phyloP scores from a whole-genome alignment of 2,329 filamentous ascomycete species.

The Fusarium mundagurra region DNA sequence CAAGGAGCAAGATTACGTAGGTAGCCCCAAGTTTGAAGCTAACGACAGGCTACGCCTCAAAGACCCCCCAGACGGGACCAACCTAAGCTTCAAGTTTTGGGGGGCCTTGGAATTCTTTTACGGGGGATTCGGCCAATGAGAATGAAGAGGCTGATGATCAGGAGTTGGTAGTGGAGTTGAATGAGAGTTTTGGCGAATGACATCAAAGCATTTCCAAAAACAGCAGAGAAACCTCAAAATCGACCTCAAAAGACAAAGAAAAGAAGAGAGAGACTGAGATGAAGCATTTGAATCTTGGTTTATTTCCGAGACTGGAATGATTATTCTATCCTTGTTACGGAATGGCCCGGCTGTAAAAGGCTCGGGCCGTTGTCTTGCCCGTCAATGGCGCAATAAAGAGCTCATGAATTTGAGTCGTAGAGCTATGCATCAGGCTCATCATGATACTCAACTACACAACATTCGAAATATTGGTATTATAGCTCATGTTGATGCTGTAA shows the following conservation, averaged over 20 bases:
- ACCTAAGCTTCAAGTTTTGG: constrained; percentile 22
- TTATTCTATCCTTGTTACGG: constrained; percentile 38
- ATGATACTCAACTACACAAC: constrained; percentile 51
- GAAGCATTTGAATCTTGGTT: constrained; percentile 9
- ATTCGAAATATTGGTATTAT: constrained; percentile 98
- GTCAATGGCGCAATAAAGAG: constrained; percentile 36
- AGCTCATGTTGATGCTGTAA: constrained; percentile 92
- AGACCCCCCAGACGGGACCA: constrained; percentile 1
- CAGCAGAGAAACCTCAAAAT: constrained; percentile 25
- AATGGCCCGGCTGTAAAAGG: constrained; percentile 30
- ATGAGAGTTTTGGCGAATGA: constrained; percentile 21
- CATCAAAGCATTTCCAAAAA: constrained; percentile 24
- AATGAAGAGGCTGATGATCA: neutral
- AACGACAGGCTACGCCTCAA: constrained; percentile 1
- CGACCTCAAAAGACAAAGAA: constrained; percentile 16
- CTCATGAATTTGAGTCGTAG: constrained; percentile 21
- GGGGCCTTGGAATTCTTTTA: neutral
- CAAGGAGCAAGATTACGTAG: constrained; percentile 36
- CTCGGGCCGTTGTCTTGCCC: constrained; percentile 33
- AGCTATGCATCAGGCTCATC: constrained; percentile 32
- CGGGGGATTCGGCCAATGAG: constrained; percentile 5
- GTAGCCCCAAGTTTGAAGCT: constrained; percentile 13
- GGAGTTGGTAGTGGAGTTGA: constrained; percentile 8
- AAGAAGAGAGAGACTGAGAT: constrained; percentile 25
- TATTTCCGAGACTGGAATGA: constrained; percentile 32